Evolutionary conservation across 495 filamentous ascomycete genomes (phyloP).

Genomic region (Hyaloscypha variabilis): DNA sequence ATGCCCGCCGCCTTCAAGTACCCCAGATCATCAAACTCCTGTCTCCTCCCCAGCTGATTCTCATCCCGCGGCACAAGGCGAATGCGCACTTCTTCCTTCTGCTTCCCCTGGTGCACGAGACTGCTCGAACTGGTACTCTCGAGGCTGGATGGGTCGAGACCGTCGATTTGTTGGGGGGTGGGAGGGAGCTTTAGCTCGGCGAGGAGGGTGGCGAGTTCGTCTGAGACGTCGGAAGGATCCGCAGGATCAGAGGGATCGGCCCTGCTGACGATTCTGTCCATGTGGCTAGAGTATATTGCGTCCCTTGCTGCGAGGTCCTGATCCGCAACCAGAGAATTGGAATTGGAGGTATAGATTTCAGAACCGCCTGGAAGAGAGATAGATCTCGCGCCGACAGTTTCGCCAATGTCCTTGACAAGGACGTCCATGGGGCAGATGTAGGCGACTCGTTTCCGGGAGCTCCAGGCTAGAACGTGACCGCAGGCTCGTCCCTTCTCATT

Average conservation of each 20-base stretch:
- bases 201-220: conserved; percentile 17
- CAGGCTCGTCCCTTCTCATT: conserved; percentile 77
- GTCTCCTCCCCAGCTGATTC: background rate
- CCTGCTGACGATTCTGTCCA: background rate
- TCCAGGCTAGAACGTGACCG: conserved; percentile 90
- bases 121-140: background rate
- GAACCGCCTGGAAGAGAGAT: conserved; percentile 27
- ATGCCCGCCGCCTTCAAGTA: background rate
- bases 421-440: conserved; percentile 97
- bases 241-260: background rate
- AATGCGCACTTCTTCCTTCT: background rate
- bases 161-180: conserved; percentile 21
- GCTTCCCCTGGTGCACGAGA: background rate
- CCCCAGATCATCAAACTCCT: background rate
- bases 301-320: background rate
- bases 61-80: background rate
- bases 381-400: conserved; percentile 60
- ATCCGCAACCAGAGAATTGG: background rate
- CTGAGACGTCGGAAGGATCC: conserved; percentile 9
- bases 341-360: conserved; percentile 11
- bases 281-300: background rate
- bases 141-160: background rate
- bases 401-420: conserved; percentile 79
- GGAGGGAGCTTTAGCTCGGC: conserved; percentile 22
- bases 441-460: conserved; percentile 69